Evolutionary conservation across 2,329 filamentous ascomycete genomes (phyloP), one percentile per base, ranked within the genome.

Genomic region (Cylindrodendrum hubeiense): DNA sequence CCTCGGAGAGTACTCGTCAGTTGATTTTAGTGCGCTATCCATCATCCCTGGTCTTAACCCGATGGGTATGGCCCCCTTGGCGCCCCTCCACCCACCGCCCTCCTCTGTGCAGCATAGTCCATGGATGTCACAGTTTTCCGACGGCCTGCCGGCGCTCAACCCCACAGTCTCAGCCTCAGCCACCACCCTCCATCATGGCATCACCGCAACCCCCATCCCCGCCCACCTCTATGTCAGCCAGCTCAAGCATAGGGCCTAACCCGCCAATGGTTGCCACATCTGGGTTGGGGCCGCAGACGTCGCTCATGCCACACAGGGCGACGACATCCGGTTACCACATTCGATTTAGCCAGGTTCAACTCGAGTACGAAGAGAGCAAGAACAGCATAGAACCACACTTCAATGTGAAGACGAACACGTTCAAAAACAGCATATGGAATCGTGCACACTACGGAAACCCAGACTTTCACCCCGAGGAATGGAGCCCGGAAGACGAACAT

Each of bases 341-440:
- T 69, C 84, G 86, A 5, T 89, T 89, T 74, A 89, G 84, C 71
- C 83, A 75, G 12, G 74, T 80, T 47, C 79, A 81, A 57, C 70
- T 78, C 37, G 78, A 85, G 63, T 88, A 85, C 74, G 85, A 85
- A 62, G 86, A 85, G 62, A 78, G 79, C 22, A 84, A 83, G 56
- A 81, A 76, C 62, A 77, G 75, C 47, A 78, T 79, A 2, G 85
- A 86, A 62, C 82, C 84, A n/a, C 78, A 81, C 4, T 84, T 85
- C 55, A 77, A 80, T 15, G 77, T 80, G 3, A 83, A 82, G 57
- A 90, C 87, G 2, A 85, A 81, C 54, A 88, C 86, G 1, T 91
- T 91, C 73, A 89, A 89, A 72, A 90, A 91, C 69, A 89, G 86
- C 56, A 87, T 91, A 59, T 90, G 88, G 79, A 91, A 91, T 71